These are phyloP conservation scores for Hyaloscypha bicolor DNA, from an alignment of 495 filamentous ascomycete genomes.

Conservation along the genomic window DNA sequence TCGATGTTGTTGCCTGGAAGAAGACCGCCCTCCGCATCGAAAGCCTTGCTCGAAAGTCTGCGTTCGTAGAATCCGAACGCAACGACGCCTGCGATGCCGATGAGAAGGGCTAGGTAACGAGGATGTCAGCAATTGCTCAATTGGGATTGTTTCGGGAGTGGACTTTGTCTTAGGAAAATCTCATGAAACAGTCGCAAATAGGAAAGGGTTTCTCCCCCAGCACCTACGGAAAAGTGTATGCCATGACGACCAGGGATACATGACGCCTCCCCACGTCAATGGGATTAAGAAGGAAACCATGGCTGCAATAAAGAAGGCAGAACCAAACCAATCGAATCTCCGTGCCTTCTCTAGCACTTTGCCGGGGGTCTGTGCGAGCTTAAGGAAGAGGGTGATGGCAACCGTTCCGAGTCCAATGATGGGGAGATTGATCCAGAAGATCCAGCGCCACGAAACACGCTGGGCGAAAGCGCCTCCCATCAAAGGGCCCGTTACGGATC, in stretches of 20 bases:
- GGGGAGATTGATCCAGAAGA: constrained; percentile 50
- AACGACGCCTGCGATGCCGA: constrained; percentile 50
- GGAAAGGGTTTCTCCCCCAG: too few species aligned
- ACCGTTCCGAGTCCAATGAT: constrained; percentile 42
- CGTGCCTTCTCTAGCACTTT: constrained; percentile 45
- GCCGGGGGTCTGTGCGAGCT: constrained; percentile 34
- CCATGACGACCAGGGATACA: constrained; percentile 55
- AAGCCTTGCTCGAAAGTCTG: constrained; percentile 37
- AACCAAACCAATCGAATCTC: constrained; percentile 63
- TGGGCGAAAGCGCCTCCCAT: constrained; percentile 70
- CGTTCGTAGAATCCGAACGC: constrained; percentile 52
- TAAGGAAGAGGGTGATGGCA: constrained; percentile 43
- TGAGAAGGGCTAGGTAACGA: constrained; percentile 43
- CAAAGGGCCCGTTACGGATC: constrained; percentile 67
- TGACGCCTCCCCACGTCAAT: constrained; percentile 47
- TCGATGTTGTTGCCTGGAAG: constrained; percentile 30
- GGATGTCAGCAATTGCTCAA: too few species aligned
- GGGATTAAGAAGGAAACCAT: constrained; percentile 52
- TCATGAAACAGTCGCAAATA: too few species aligned
- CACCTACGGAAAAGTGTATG: constrained; percentile 47
- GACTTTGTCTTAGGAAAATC: too few species aligned
- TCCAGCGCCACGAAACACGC: constrained; percentile 62
- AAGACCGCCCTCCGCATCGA: constrained; percentile 21
- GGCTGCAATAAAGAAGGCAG: constrained; percentile 53
- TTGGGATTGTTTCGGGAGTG: too few species aligned